phyloP scores from a whole-genome alignment of 2,329 filamentous ascomycete genomes.

The Epichloe aotearoae region DNA sequence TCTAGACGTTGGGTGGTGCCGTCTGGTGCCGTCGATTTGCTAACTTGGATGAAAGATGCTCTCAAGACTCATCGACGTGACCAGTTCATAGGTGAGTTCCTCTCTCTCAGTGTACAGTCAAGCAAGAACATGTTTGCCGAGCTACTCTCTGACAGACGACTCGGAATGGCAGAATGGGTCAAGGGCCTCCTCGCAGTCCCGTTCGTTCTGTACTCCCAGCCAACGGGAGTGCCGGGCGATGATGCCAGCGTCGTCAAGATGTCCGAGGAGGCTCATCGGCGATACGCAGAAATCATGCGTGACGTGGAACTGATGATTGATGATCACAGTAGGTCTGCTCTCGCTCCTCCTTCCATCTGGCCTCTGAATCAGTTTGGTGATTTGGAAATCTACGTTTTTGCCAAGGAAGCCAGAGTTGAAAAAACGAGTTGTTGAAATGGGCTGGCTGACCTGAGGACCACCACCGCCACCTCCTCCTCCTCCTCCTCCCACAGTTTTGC shows the following conservation, averaged over 20 bases:
- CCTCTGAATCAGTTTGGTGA: too few relatives aligned
- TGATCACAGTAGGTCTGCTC: conserved; percentile 58
- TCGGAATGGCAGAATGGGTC: conserved; percentile 67
- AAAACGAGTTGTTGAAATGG: too few relatives aligned
- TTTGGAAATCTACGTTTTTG: too few relatives aligned
- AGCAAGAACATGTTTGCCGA: too few relatives aligned
- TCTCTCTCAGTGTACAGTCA: too few relatives aligned
- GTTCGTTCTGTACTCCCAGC: conserved; percentile 92
- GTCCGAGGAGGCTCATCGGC: conserved; percentile 66
- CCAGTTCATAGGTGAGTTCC: conserved; percentile 59
- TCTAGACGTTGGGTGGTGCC: too few relatives aligned
- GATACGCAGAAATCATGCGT: conserved; percentile 89
- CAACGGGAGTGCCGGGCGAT: conserved; percentile 70
- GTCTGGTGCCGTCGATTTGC: too few relatives aligned
- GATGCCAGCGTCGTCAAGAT: conserved; percentile 54
- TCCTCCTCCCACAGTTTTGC: conserved; percentile 39
- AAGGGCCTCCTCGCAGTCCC: conserved; percentile 89
- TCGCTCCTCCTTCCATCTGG: not conserved
- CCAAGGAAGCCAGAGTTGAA: too few relatives aligned
- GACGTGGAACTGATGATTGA: conserved; percentile 87
- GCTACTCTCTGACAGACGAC: not conserved
- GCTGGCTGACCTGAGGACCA: not conserved
- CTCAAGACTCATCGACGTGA: conserved; percentile 79
- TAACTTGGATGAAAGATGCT: conserved; percentile 30
- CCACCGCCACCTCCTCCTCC: too few relatives aligned